These are phyloP conservation scores for Pyricularia sp. DNA, from an alignment of 2,329 filamentous ascomycete species.

Conservation along the genomic window DNA sequence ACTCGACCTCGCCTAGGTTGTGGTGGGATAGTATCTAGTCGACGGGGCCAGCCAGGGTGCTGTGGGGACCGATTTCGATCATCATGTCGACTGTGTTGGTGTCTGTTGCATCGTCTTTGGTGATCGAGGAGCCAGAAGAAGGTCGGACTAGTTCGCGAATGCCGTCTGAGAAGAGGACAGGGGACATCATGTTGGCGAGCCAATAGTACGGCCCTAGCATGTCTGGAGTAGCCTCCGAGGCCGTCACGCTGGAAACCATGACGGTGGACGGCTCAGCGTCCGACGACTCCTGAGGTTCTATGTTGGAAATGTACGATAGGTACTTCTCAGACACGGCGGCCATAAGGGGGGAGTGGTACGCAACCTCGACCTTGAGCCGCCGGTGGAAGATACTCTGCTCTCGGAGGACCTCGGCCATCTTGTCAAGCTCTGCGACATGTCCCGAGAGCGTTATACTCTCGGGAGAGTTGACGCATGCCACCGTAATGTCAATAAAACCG, in stretches of 20 bases:
- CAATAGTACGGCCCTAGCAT: constrained; percentile 14
- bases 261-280: neutral
- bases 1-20: constrained; percentile 10
- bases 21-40: constrained; percentile 10
- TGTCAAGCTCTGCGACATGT: neutral
- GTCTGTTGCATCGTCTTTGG: neutral
- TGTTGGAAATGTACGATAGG: constrained; percentile 6
- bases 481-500: constrained; percentile 15
- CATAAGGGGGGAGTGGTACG: constrained; percentile 25
- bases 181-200: constrained; percentile 17
- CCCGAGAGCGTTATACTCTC: constrained; percentile 27
- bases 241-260: constrained; percentile 15
- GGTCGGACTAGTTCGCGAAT: constrained; percentile 8
- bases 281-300: constrained; percentile 6
- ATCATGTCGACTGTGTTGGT: constrained; percentile 10
- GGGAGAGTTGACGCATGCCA: constrained; percentile 25
- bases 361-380: constrained; percentile 7
- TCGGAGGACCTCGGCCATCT: neutral
- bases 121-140: too few species aligned
- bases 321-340: constrained; percentile 11
- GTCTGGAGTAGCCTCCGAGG: constrained; percentile 1
- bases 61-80: constrained; percentile 18
- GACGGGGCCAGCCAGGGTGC: constrained; percentile 15
- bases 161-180: constrained; percentile 16
- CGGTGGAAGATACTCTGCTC: neutral